A percentile compares a stretch with the other conserved stretches of the same genome.
Evolutionary conservation across 1,284 basidiomycete genomes (phyloP).

Genomic region (Ustilago xerochloae): DNA sequence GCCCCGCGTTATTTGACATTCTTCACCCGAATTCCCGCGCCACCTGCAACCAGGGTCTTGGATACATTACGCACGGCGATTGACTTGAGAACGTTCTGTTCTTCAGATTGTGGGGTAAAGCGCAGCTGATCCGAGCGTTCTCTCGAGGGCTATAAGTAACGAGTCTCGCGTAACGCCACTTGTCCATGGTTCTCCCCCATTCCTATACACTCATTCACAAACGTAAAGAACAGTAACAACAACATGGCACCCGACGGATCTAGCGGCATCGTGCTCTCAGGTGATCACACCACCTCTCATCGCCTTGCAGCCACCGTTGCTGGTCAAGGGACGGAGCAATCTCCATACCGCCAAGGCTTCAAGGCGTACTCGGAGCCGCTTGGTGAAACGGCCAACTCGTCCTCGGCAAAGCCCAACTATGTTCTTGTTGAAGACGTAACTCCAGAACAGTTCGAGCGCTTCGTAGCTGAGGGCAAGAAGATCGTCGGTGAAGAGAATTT

Average conservation of each 20-base stretch:
- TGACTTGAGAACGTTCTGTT: too few species aligned
- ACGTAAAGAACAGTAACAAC: neutral
- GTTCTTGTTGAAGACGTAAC: conserved; percentile 13
- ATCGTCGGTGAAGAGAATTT: conserved; percentile 11
- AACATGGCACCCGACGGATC: neutral
- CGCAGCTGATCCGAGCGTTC: too few species aligned
- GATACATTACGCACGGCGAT: too few species aligned
- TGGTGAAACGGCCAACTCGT: neutral
- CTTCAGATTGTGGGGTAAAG: too few species aligned
- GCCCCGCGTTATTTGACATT: neutral
- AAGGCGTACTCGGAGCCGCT: neutral
- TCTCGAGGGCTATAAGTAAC: too few species aligned
- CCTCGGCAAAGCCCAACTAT: neutral
- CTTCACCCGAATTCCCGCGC: too few species aligned
- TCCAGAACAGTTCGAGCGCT: conserved; percentile 6
- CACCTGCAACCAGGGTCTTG: neutral
- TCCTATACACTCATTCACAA: too few species aligned
- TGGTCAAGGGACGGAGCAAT: neutral
- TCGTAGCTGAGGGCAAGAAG: conserved; percentile 1
- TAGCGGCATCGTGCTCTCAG: neutral
- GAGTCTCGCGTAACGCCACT: too few species aligned
- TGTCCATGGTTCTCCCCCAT: too few species aligned
- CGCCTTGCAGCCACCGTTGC: conserved; percentile 15
- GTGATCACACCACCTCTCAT: conserved; percentile 4
- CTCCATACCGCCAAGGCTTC: neutral